These are phyloP conservation scores for Fusarium ramigenum DNA, from an alignment of 2,329 filamentous ascomycete genomes.

Conservation along the genomic window DNA sequence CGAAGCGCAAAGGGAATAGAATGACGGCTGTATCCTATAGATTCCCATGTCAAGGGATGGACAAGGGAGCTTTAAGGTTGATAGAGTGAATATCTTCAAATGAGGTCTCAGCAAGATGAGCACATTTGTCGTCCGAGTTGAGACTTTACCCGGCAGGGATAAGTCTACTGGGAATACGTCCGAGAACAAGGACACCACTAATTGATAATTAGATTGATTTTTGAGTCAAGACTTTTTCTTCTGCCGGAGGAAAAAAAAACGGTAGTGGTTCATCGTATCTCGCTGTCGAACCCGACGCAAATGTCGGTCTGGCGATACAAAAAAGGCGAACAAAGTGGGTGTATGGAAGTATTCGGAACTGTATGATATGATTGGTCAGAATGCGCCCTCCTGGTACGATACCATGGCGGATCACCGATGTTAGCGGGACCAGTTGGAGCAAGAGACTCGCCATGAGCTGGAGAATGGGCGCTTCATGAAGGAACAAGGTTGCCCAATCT, in stretches of 20 bases:
- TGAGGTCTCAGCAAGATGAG: neutral
- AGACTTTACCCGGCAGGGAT: conserved; percentile 13
- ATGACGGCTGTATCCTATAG: conserved; percentile 33
- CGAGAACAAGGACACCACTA: conserved; percentile 8
- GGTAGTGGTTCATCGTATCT: conserved; percentile 10
- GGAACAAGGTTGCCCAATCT: conserved; percentile 33
- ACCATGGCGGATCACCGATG: conserved; percentile 39
- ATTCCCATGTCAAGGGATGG: conserved; percentile 33
- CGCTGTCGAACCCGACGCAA: conserved; percentile 20
- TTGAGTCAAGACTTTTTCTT: conserved; percentile 4
- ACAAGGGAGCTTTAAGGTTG: conserved; percentile 13
- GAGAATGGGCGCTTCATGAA: conserved; percentile 30
- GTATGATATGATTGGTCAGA: conserved; percentile 35
- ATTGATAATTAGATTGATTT: neutral
- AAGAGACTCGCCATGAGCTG: conserved; percentile 23
- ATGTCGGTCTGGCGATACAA: conserved; percentile 39
- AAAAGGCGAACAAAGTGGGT: conserved; percentile 29
- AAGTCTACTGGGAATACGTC: conserved; percentile 1
- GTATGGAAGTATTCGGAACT: conserved; percentile 24
- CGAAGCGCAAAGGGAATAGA: conserved; percentile 17
- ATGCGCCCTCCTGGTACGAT: conserved; percentile 31
- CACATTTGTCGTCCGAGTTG: conserved; percentile 10
- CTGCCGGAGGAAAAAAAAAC: conserved; percentile 11
- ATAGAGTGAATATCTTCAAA: conserved; percentile 7
- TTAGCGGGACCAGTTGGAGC: conserved; percentile 36